A percentile compares a stretch with the other conserved stretches of the same genome.
These are phyloP conservation scores for Pseudoturritis turrita DNA, from an alignment of 345 rosid species.

Conservation along the genomic window DNA sequence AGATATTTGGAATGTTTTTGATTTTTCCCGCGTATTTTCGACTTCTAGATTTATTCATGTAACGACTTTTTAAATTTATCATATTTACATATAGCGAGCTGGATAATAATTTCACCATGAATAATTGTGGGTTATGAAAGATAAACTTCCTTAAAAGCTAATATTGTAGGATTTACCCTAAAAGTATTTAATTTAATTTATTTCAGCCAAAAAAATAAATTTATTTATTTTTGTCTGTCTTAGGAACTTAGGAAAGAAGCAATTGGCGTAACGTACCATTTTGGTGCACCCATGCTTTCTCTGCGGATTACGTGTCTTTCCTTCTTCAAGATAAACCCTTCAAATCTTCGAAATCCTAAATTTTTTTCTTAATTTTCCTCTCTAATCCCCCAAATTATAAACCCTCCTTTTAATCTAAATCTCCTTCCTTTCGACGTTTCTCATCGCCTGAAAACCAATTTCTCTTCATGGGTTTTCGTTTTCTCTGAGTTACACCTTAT, in stretches of 20 bases:
- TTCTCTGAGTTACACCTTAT: background rate
- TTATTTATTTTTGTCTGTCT: background rate
- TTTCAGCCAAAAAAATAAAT: background rate
- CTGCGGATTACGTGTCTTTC: constrained; percentile 12
- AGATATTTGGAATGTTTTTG: no score
- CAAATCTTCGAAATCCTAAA: background rate
- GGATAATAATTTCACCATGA: background rate
- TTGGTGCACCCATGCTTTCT: background rate
- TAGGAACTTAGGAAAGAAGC: background rate
- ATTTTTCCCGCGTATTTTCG: no score
- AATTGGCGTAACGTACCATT: constrained; percentile 5
- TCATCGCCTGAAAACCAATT: background rate
- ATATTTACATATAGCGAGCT: no score
- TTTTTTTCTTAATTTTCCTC: background rate
- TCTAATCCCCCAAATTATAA: background rate
- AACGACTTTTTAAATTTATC: no score
- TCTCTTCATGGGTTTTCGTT: background rate
- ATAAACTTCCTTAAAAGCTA: background rate
- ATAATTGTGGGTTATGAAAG: background rate
- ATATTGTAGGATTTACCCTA: background rate
- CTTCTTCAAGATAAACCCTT: background rate
- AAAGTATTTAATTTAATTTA: background rate
- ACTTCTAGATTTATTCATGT: no score
- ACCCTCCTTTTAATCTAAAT: background rate
- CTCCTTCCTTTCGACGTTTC: background rate